These are phyloP conservation scores for Cicer cuneatum DNA, from an alignment of 306 rosid species.

Conservation along the genomic window DNA sequence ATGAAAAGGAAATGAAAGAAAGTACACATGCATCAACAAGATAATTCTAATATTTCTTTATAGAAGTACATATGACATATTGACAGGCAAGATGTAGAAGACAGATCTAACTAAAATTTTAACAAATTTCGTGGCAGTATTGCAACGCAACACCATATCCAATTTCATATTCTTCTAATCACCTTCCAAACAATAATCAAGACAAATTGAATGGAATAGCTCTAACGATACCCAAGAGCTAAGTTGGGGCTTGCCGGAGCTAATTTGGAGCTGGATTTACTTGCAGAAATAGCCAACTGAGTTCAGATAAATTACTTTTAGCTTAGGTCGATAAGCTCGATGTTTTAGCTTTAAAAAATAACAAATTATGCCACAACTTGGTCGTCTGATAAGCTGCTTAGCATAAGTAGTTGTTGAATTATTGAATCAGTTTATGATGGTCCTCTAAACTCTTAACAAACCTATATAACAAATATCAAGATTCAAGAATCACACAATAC, in stretches of 20 bases:
- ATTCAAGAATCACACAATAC: neutral
- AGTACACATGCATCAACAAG: slow-evolving; percentile 17
- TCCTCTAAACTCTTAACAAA: slow-evolving; percentile 35
- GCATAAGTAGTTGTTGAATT: slow-evolving; percentile 17
- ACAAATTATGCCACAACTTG: slow-evolving; percentile 26
- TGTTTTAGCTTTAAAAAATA: slow-evolving; percentile 20
- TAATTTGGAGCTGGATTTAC: slow-evolving; percentile 11
- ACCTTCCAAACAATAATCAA: slow-evolving; percentile 1
- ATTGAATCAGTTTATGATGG: slow-evolving; percentile 27
- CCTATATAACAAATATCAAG: slow-evolving; percentile 22
- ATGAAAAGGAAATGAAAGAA: slow-evolving; percentile 12
- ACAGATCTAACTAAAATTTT: slow-evolving; percentile 14
- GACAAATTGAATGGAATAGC: slow-evolving; percentile 26
- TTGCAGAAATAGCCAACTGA: slow-evolving; percentile 8
- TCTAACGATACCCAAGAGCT: slow-evolving; percentile 21
- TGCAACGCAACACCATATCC: slow-evolving; percentile 25
- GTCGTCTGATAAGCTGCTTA: slow-evolving; percentile 22
- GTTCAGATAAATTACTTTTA: slow-evolving; percentile 22
- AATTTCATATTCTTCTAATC: slow-evolving; percentile 26
- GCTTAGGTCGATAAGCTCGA: neutral
- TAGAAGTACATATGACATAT: neutral
- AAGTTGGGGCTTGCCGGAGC: slow-evolving; percentile 19
- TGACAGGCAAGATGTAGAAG: slow-evolving; percentile 2
- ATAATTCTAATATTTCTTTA: slow-evolving; percentile 26
- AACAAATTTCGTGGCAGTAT: slow-evolving; percentile 23